A percentile compares a stretch with the other conserved stretches of the same genome.
These are phyloP conservation scores for Laetiporus sulphureus DNA, from an alignment of 1,284 basidiomycete species.

Conservation along the genomic window DNA sequence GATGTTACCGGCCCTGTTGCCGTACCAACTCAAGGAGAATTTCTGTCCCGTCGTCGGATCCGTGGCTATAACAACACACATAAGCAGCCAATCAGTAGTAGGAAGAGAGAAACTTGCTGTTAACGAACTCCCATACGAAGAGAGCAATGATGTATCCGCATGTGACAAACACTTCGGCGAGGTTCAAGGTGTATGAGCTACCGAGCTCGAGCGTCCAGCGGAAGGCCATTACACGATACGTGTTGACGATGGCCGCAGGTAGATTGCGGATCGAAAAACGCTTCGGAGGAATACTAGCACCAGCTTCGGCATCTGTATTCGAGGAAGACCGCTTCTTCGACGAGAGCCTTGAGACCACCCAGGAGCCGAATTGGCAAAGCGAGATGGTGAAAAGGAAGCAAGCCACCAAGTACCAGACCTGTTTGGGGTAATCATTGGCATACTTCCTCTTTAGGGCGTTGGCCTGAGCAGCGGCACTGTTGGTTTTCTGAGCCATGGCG, in stretches of 20 bases:
- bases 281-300: slow-evolving; percentile 2
- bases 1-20: slow-evolving; percentile 42
- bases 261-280: slow-evolving; percentile 25
- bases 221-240: slow-evolving; percentile 42
- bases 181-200: slow-evolving; percentile 36
- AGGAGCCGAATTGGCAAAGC: slow-evolving; percentile 28
- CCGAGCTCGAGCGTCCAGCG: slow-evolving; percentile 41
- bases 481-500: too few relatives aligned
- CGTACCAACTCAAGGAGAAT: slow-evolving; percentile 35
- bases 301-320: slow-evolving; percentile 21
- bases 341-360: slow-evolving; percentile 17
- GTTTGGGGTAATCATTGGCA: slow-evolving; percentile 31
- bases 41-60: slow-evolving; percentile 26
- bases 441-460: too few relatives aligned
- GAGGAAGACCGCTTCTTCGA: not conserved
- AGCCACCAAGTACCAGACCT: slow-evolving; percentile 38
- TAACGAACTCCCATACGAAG: slow-evolving; percentile 41
- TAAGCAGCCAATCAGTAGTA: not conserved
- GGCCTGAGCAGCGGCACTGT: too few relatives aligned
- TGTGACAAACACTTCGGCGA: slow-evolving; percentile 41
- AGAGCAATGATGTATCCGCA: slow-evolving; percentile 39
- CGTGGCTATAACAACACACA: slow-evolving; percentile 27
- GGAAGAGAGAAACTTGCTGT: slow-evolving; percentile 31
- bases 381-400: slow-evolving; percentile 36
- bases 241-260: slow-evolving; percentile 33